These are phyloP conservation scores for Pleurotus giganteus DNA, from an alignment of 768 basidiomycete species.

Conservation along the genomic window DNA sequence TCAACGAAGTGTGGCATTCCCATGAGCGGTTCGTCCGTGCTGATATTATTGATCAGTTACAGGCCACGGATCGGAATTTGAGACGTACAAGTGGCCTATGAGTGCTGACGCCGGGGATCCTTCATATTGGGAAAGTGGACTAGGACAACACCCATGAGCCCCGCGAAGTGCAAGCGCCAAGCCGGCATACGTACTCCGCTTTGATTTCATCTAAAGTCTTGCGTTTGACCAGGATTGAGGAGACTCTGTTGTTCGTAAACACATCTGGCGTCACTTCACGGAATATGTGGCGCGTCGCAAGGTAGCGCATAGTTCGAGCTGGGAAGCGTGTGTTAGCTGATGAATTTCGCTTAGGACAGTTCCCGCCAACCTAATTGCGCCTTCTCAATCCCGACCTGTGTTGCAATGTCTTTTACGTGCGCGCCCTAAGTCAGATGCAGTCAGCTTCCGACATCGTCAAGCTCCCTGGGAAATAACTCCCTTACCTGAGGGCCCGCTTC, in stretches of 20 bases:
- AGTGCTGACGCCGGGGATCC: conserved; percentile 10
- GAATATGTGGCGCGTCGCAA: conserved; percentile 34
- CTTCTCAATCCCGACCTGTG: conserved; percentile 26
- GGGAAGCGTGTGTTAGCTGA: background rate
- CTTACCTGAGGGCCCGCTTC: conserved; percentile 29
- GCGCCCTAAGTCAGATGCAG: conserved; percentile 23
- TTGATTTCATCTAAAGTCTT: conserved; percentile 26
- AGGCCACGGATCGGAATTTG: background rate
- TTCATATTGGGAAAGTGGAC: conserved; percentile 15
- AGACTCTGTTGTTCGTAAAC: conserved; percentile 34
- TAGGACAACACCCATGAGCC: background rate
- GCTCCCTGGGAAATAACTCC: background rate
- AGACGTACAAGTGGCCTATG: background rate
- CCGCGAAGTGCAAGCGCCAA: background rate
- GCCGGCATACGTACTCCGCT: conserved; percentile 18
- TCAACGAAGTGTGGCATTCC: conserved; percentile 7
- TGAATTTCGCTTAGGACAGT: background rate
- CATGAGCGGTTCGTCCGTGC: background rate
- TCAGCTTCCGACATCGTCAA: background rate
- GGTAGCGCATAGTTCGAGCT: conserved; percentile 30
- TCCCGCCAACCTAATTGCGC: conserved; percentile 30
- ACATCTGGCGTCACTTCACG: conserved; percentile 33
- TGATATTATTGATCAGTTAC: background rate
- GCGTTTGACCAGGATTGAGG: conserved; percentile 26
- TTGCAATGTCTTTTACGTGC: conserved; percentile 36